phyloP scores from a whole-genome alignment of 2,329 filamentous ascomycete species.

The Nannizzia gypsea region DNA sequence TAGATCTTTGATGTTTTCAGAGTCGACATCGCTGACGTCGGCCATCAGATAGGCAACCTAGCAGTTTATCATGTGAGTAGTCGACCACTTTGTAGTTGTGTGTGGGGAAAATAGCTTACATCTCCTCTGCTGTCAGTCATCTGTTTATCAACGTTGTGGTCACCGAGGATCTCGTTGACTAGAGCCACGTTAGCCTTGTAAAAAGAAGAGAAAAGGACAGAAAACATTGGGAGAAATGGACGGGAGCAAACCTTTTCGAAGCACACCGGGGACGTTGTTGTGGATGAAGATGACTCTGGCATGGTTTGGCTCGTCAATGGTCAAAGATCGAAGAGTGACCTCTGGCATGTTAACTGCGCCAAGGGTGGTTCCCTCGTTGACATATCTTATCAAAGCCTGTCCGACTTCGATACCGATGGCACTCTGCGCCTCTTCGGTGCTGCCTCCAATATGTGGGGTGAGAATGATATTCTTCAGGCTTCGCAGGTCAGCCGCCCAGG shows the following conservation, averaged over 20 bases:
- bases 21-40: slow-evolving; percentile 79
- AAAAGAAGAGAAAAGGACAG: background rate
- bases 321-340: slow-evolving; percentile 77
- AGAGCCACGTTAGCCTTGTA: slow-evolving; percentile 10
- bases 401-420: slow-evolving; percentile 91
- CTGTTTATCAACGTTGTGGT: slow-evolving; percentile 98
- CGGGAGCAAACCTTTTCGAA: slow-evolving; percentile 55
- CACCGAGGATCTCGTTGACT: slow-evolving; percentile 89
- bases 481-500: slow-evolving; percentile 75
- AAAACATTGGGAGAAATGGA: background rate
- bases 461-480: slow-evolving; percentile 84
- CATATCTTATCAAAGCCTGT: slow-evolving; percentile 79
- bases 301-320: slow-evolving; percentile 76
- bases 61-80: slow-evolving; percentile 11
- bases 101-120: slow-evolving; percentile 36
- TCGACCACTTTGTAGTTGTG: background rate
- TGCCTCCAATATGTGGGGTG: slow-evolving; percentile 93
- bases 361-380: slow-evolving; percentile 85
- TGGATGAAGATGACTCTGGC: slow-evolving; percentile 94
- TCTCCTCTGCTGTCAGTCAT: slow-evolving; percentile 93
- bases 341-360: slow-evolving; percentile 97
- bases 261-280: slow-evolving; percentile 87
- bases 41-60: slow-evolving; percentile 92
- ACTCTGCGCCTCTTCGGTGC: slow-evolving; percentile 92
- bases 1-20: slow-evolving; percentile 71